Percentiles rank a stretch among this genome's conserved stretches.
These are phyloP conservation scores for Przewalskia tangutica DNA, from an alignment of 257 asterid species.

Conservation along the genomic window DNA sequence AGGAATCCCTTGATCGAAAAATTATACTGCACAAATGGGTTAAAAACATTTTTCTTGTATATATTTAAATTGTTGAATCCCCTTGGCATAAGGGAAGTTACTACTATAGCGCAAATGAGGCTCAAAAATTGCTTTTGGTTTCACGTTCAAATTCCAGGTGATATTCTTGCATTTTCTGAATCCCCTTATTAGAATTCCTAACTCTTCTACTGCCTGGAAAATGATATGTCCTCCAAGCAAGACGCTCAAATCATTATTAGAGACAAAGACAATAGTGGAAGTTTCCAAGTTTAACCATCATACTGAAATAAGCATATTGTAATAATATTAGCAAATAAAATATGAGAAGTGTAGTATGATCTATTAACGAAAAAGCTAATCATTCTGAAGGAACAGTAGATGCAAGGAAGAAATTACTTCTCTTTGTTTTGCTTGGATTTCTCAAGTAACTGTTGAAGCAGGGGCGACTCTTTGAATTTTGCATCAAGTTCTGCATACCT, in stretches of 20 bases:
- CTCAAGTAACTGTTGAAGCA: constrained; percentile 81
- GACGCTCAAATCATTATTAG: no score
- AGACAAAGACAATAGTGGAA: not conserved
- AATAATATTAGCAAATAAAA: no score
- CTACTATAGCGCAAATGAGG: no score
- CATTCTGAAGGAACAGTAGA: not conserved
- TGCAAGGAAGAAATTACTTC: constrained; percentile 34
- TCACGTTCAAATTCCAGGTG: not conserved
- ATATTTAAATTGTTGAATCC: no score
- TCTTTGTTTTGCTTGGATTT: constrained; percentile 59
- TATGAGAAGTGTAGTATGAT: not conserved
- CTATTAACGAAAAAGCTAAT: not conserved
- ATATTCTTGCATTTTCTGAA: not conserved
- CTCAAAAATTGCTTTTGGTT: not conserved
- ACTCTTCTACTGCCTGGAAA: not conserved
- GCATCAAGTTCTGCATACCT: constrained; percentile 78
- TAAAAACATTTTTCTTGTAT: no score
- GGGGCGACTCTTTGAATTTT: constrained; percentile 77
- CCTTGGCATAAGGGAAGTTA: no score
- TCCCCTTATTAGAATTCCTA: not conserved
- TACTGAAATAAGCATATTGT: not conserved
- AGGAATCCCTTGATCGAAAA: not conserved
- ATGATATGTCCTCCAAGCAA: not conserved
- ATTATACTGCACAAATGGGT: not conserved
- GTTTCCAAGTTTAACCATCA: not conserved